Percentiles rank a stretch among this genome's conserved stretches.
Evolutionary conservation across 139 green algal genomes (phyloP).

Genomic region (Chlamydomonas schloesseri): DNA sequence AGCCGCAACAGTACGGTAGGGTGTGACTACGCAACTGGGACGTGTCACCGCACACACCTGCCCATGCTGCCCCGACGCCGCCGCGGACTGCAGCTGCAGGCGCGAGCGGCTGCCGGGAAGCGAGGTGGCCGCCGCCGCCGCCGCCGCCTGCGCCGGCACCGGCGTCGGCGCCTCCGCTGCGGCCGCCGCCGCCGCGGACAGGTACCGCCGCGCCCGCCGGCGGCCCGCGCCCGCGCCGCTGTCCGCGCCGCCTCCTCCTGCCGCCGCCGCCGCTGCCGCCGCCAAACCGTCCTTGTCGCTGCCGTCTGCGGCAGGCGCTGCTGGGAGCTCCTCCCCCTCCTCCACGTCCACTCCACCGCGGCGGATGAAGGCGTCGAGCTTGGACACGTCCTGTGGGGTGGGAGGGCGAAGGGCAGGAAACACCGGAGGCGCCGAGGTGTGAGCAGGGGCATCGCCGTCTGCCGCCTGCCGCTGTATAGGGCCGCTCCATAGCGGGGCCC

Average conservation of each 20-base stretch:
- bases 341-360: neutral
- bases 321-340: neutral
- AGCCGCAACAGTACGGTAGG: too few relatives aligned
- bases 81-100: neutral
- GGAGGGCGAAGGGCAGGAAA: too few relatives aligned
- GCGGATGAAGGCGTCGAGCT: conserved; percentile 85
- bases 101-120: conserved; percentile 29
- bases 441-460: too few relatives aligned
- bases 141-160: neutral
- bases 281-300: too few relatives aligned
- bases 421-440: too few relatives aligned
- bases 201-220: neutral
- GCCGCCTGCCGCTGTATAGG: too few relatives aligned
- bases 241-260: neutral
- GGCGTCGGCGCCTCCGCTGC: neutral
- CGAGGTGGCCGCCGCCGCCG: neutral
- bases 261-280: neutral
- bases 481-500: too few relatives aligned
- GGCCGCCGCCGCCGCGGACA: neutral
- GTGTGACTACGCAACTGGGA: too few relatives aligned
- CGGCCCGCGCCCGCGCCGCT: neutral
- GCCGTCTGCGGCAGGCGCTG: too few relatives aligned
- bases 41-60: too few relatives aligned
- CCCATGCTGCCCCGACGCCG: neutral
- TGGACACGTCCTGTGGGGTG: conserved; percentile 74